Evolutionary conservation across 2,329 filamentous ascomycete genomes (phyloP).

Genomic region (Pseudocercospora fuligena): DNA sequence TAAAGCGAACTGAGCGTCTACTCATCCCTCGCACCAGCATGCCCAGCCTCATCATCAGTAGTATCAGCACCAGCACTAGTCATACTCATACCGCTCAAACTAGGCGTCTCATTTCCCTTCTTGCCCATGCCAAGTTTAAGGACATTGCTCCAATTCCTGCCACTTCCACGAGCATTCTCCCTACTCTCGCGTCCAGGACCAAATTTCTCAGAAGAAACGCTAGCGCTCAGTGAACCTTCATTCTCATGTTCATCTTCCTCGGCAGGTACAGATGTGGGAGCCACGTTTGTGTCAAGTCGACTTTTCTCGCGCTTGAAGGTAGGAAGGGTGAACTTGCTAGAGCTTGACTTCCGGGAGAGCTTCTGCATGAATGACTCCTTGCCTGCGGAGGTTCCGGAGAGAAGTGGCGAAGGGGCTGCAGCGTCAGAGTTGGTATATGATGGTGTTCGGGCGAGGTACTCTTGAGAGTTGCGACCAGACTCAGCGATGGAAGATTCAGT

Average conservation of each 20-base stretch:
- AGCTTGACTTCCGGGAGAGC: constrained; percentile 53
- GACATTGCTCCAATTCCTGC: constrained; percentile 51
- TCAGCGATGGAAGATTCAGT: constrained; percentile 40
- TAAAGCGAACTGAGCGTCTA: neutral
- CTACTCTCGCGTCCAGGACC: constrained; percentile 40
- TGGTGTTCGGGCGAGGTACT: constrained; percentile 37
- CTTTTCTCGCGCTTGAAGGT: constrained; percentile 45
- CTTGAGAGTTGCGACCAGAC: constrained; percentile 35
- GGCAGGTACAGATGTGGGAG: constrained; percentile 31
- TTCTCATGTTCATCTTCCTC: constrained; percentile 46
- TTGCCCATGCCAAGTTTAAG: constrained; percentile 46
- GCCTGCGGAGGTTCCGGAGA: constrained; percentile 39
- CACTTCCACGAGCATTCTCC: constrained; percentile 44
- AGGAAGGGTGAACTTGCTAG: constrained; percentile 50
- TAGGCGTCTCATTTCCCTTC: constrained; percentile 48
- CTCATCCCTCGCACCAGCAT: constrained; percentile 12
- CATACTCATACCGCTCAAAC: constrained; percentile 51
- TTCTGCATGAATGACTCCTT: constrained; percentile 57
- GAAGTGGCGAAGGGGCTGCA: constrained; percentile 43
- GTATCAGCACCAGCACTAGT: constrained; percentile 30
- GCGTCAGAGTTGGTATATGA: constrained; percentile 44
- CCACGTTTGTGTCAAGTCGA: constrained; percentile 34
- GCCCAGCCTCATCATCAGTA: constrained; percentile 21
- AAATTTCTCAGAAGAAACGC: constrained; percentile 42
- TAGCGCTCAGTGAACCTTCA: constrained; percentile 33